Base-by-base conservation (phyloP, 345 rosid species). In the Citrus maxima region DNA sequence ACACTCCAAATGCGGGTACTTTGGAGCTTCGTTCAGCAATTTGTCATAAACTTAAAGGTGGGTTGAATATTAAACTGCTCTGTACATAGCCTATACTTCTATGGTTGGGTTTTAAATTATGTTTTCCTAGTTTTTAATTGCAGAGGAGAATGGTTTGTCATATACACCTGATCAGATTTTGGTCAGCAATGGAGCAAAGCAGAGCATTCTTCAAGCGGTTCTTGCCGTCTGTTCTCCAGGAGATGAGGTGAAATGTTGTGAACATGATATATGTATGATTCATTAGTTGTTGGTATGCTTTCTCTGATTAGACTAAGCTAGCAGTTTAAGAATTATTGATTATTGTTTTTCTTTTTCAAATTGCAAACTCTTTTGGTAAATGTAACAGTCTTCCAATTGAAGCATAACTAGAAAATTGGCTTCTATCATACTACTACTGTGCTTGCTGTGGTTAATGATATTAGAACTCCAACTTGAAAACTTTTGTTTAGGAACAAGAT, bases 181-280 rank as follows among this genome's bases (percentile, higher is more conserved):
- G 78, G 97, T 96, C 73, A 96, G 99, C 78, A 96, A 96, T 84
- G 98, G 99, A 76, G 99, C 99, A 56, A 96, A 96, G 82, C 99
- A 96, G 85, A 72, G 95, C 78, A 76, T 83, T 67, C 70, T 86
- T 72, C 98, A 96, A 85, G 98, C 99, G 16, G 24, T 30, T 56
- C 63, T 91, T 78, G 99, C 99, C 5, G 98, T 94, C 80, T 96
- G 98, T 82, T 89, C 94, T 28, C 98, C 97, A 0, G 98, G 98
- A 22, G 99, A 96, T 85, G 99, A 96, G 98, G 99, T 95, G 78
- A 72, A 71, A 61, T 71, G 55, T 66, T 49, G 70, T 59, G 19
- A 24, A 24, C 63, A 10, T 80, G 32, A 22, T 13, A 9, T 38
- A 38, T 63, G 58, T 46, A 1, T 74, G 18, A 32, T 42, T 74